Evolutionary conservation across 306 rosid species (phyloP).

Genomic region (Benincasa hispida): DNA sequence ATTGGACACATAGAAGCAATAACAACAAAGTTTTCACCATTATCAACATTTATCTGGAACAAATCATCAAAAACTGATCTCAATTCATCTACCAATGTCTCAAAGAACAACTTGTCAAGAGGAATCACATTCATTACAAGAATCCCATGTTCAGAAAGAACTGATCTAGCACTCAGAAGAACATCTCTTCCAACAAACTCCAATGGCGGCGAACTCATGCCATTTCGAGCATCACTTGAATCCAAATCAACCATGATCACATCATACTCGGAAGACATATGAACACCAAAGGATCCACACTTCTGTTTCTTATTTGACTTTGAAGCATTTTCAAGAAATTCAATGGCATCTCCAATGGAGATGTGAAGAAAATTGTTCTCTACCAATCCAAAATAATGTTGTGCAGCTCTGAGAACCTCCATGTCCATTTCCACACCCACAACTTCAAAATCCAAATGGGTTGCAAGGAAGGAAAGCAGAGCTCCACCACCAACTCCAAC

Average conservation of each 20-base stretch:
- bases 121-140: slow-evolving; percentile 58
- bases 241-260: slow-evolving; percentile 69
- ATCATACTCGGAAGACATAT: slow-evolving; percentile 25
- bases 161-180: slow-evolving; percentile 37
- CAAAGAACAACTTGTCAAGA: slow-evolving; percentile 32
- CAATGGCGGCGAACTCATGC: slow-evolving; percentile 47
- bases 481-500: slow-evolving; percentile 98
- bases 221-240: slow-evolving; percentile 32
- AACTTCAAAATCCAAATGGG: slow-evolving; percentile 54
- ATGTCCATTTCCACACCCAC: slow-evolving; percentile 51
- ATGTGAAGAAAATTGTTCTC: slow-evolving; percentile 27
- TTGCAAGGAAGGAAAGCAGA: slow-evolving; percentile 41
- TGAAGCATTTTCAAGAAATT: no score
- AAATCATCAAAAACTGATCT: slow-evolving; percentile 39
- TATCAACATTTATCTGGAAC: slow-evolving; percentile 57
- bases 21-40: slow-evolving; percentile 65
- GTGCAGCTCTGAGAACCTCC: slow-evolving; percentile 59
- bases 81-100: slow-evolving; percentile 25
- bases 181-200: slow-evolving; percentile 44
- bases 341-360: slow-evolving; percentile 38
- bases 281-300: background rate
- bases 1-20: slow-evolving; percentile 31
- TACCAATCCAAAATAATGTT: slow-evolving; percentile 49
- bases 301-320: background rate
- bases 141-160: slow-evolving; percentile 54